Evolutionary conservation across 352 stramenopile species (phyloP).

Genomic region (Halophytophthora batemanensis): DNA sequence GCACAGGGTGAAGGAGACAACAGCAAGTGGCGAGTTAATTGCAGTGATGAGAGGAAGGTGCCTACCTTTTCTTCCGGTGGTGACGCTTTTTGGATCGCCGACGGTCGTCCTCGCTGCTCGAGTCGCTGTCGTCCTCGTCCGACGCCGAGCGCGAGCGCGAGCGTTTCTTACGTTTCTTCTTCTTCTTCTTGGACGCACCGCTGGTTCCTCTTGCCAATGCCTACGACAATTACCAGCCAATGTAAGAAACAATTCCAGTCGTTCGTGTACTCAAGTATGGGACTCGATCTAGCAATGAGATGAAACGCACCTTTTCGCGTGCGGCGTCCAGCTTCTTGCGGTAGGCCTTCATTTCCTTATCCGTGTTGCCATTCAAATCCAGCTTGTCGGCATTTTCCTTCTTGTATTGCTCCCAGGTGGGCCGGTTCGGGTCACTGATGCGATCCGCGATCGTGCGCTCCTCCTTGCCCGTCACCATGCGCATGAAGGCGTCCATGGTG

Average conservation of each 20-base stretch:
- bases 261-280: background rate
- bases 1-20: background rate
- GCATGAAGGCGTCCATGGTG: constrained; percentile 94
- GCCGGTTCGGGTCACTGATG: constrained; percentile 91
- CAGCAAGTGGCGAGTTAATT: constrained; percentile 1
- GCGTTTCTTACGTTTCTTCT: constrained; percentile 73
- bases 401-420: constrained; percentile 96
- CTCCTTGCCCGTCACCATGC: constrained; percentile 91
- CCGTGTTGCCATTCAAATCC: constrained; percentile 79
- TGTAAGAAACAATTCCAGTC: constrained; percentile 1
- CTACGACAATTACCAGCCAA: constrained; percentile 18
- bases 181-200: constrained; percentile 82
- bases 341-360: constrained; percentile 95
- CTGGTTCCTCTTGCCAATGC: constrained; percentile 57
- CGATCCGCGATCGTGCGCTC: constrained; percentile 93
- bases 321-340: constrained; percentile 90
- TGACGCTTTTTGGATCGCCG: constrained; percentile 55
- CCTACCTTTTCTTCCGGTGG: constrained; percentile 76
- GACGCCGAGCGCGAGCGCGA: constrained; percentile 46
- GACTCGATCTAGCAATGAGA: background rate
- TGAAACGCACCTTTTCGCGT: constrained; percentile 68
- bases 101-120: constrained; percentile 48
- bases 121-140: too few species aligned
- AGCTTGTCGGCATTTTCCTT: constrained; percentile 95
- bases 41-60: too few species aligned